Base-by-base conservation (phyloP, 345 rosid genomes). In the Noccaea caerulescens region DNA sequence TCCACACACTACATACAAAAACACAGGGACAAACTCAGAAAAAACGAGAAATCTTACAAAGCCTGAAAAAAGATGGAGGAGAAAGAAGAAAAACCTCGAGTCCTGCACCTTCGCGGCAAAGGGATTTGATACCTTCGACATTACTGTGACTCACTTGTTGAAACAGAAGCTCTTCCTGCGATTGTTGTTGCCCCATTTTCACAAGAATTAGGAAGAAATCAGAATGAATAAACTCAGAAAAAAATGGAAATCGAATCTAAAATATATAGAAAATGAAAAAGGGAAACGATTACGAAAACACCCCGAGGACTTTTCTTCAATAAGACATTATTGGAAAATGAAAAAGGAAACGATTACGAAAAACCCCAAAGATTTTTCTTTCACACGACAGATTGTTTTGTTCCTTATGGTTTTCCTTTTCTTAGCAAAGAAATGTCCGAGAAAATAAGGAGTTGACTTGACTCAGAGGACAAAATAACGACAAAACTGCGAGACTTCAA, bases 101-200 rank as follows among this genome's bases (percentile, higher is more conserved):
- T 58, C 88, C 77, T 1, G 98, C 98, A 61, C 96, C 97, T 3
- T 90, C 88, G 41, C 80, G 63, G 76, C 49, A 3, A 55, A 93
- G 97, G 39, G 79, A 36, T 82, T 86, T 90, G 83, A 90, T 88
- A 34, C 84, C 92, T 78, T 88, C 87, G 8, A 52, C 14, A 55
- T 88, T 72, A 25, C 85, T 88, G 45, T 78, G 59, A 78, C 54
- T 84, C 73, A 87, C 96, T 80, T 86, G 84, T 68, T 93, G 86
- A 64, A 77, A 82, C 62, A 92, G 76, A 58, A 84, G 71, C 70
- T 90, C 93, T 11, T 76, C 93, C 66, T 88, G 82, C 9, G 91
- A 83, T 75, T 84, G 88, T 42, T 27, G 46, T 13, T n/a, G 18
- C 49, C 18, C 18, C 49, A 44, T 63, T 38, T 10, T 12, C 39